phyloP scores from a whole-genome alignment of 2,329 filamentous ascomycete genomes.

The Aureobasidium sp. region DNA sequence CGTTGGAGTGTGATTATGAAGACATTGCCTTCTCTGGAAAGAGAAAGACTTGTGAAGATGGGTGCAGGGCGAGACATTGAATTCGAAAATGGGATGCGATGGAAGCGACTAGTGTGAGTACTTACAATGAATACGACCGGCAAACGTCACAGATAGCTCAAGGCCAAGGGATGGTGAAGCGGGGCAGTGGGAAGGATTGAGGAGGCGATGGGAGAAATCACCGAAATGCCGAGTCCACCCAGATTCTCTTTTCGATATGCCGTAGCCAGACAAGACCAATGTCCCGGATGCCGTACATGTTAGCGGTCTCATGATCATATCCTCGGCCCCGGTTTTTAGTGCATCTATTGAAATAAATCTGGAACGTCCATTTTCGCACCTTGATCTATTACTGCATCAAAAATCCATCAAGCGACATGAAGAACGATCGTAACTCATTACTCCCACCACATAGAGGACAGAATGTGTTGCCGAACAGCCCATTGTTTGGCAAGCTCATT shows the following conservation, averaged over 20 bases:
- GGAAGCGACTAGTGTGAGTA: not conserved
- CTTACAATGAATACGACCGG: not conserved
- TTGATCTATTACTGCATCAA: not conserved
- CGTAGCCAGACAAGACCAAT: not conserved
- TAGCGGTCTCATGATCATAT: not conserved
- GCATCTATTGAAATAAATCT: not conserved
- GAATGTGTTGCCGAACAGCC: slow-evolving; percentile 27
- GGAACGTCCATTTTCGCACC: not conserved
- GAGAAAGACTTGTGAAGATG: slow-evolving; percentile 32
- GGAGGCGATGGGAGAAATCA: not conserved
- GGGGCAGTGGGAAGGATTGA: not conserved
- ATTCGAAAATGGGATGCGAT: not conserved
- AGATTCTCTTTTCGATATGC: not conserved
- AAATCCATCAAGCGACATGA: slow-evolving; percentile 33
- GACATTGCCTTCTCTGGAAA: slow-evolving; percentile 42
- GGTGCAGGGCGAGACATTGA: not conserved
- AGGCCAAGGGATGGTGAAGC: not conserved
- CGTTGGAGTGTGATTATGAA: slow-evolving; percentile 50
- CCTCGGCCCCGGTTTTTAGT: not conserved
- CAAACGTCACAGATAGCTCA: not conserved
- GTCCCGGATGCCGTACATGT: not conserved
- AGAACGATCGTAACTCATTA: slow-evolving; percentile 20
- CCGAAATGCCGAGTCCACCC: not conserved
- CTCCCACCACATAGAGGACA: slow-evolving; percentile 18
- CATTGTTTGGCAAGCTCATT: slow-evolving; percentile 36